These are phyloP conservation scores for Viridothelium virens DNA, from an alignment of 495 filamentous ascomycete species.

Conservation along the genomic window DNA sequence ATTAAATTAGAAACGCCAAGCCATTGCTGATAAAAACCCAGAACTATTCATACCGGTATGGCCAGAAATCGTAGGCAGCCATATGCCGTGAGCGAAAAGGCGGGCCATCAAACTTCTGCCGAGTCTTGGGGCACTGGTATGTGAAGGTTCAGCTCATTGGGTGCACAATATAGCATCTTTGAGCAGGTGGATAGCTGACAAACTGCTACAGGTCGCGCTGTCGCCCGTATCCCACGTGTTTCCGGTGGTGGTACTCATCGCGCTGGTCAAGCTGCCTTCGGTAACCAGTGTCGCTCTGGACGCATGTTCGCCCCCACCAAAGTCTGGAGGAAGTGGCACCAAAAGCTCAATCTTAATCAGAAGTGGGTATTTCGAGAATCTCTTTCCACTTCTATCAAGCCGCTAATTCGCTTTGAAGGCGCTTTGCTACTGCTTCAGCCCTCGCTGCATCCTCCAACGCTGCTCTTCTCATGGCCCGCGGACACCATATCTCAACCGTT, in stretches of 20 bases:
- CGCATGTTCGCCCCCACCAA: conserved; percentile 99
- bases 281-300: conserved; percentile 99
- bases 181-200: conserved; percentile 28
- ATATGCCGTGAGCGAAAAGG: conserved; percentile 99
- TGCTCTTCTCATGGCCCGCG: conserved; percentile 89
- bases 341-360: conserved; percentile 98
- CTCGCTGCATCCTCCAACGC: conserved; percentile 91
- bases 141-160: conserved; percentile 37
- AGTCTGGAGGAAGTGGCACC: conserved; percentile 99
- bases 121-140: conserved; percentile 99
- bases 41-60: conserved; percentile 92
- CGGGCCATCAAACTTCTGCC: conserved; percentile 98
- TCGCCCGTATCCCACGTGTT: conserved; percentile 99
- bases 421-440: conserved; percentile 94
- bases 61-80: conserved; percentile 99
- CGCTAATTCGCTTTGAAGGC: conserved; percentile 43
- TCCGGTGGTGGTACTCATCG: conserved; percentile 99
- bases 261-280: conserved; percentile 98
- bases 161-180: background rate
- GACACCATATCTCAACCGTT: conserved; percentile 85
- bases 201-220: conserved; percentile 71
- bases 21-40: conserved; percentile 40
- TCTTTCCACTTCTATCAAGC: conserved; percentile 20
- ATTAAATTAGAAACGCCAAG: conserved; percentile 13
- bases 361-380: conserved; percentile 50